These are phyloP conservation scores for Lavandula angustifolia DNA, from an alignment of 257 asterid genomes.

Conservation along the genomic window DNA sequence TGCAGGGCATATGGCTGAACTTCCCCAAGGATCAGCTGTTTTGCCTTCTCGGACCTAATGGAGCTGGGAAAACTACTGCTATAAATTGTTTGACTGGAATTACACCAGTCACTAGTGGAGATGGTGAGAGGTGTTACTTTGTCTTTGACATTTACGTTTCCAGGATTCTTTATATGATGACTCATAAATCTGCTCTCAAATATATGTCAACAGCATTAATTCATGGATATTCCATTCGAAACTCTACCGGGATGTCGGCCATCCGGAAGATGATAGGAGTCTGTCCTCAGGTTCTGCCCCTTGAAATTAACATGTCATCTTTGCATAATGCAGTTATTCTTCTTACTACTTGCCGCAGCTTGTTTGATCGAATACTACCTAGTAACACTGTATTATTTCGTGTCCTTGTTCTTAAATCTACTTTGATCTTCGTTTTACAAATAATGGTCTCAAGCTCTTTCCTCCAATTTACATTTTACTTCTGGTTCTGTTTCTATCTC, in stretches of 20 bases:
- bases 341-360: background rate
- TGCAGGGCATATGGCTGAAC: conserved; percentile 93
- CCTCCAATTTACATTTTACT: background rate
- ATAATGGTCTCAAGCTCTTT: background rate
- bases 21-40: conserved; percentile 89
- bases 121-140: conserved; percentile 59
- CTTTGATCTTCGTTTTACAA: conserved; percentile 5
- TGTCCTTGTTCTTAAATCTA: conserved; percentile 16
- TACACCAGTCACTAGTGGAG: conserved; percentile 88
- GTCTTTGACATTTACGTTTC: conserved; percentile 10
- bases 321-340: background rate
- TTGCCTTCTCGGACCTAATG: conserved; percentile 98
- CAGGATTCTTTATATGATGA: conserved; percentile 9
- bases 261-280: conserved; percentile 90
- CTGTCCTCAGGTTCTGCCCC: conserved; percentile 80
- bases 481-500: conserved; percentile 5
- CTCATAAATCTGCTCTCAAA: conserved; percentile 20
- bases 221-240: conserved; percentile 79
- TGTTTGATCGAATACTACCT: conserved; percentile 6
- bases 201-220: conserved; percentile 65
- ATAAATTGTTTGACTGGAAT: conserved; percentile 92
- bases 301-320: conserved; percentile 19
- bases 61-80: conserved; percentile 95
- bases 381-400: background rate
- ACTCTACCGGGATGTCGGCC: conserved; percentile 75